Evolutionary conservation across 331 rosid species (phyloP), one percentile per base, ranked within the genome.

Genomic region (Erythrophleum ivorense): DNA sequence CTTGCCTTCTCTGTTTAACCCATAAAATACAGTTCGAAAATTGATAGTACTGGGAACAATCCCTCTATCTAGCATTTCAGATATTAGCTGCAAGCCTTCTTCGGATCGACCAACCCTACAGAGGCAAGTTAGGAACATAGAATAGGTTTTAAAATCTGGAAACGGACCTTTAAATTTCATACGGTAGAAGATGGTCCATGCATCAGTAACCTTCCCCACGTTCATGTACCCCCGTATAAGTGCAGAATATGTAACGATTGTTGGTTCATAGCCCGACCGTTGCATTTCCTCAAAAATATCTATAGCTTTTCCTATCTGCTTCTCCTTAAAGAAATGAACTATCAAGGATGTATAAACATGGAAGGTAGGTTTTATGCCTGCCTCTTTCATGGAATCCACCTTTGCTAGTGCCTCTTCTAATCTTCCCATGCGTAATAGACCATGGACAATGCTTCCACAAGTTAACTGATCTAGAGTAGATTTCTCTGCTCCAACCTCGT

Each of bases 381-480:
- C 84, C 34, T 84, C 84, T 85, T 87, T 95, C 97, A 93, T 90
- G 6, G 87, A 88, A 53, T 87, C 84, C 48, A 91, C 85, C 83
- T 87, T 93, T 3, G 88, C 82, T 79, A 95, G 78, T 67, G 97
- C 99, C 74, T 92, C 94, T 83, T 90, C 90, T 43, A 84, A 10
- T 58, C 81, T 84, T 66, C 94, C 92, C 71, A 71, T 90, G 67
- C 84, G 88, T 63, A 92, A 74, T 68, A 91, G 86, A 73, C 92
- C 97, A 85, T 95, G 97, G 38, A 95, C 80, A 59, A 95, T 79
- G 89, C 98, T 95, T 78, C 99, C 99, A 77, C 85, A 91, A 54
- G 94, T 90, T 79, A 84, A 79, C 71, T 81, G 88, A 66, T 88
- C 89, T 24, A 95, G 67, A 33, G 74, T 78, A 5, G 86, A 78